Evolutionary conservation across 257 asterid genomes (phyloP), one percentile per base, ranked within the genome.

Genomic region (Lithospermum erythrorhizon): DNA sequence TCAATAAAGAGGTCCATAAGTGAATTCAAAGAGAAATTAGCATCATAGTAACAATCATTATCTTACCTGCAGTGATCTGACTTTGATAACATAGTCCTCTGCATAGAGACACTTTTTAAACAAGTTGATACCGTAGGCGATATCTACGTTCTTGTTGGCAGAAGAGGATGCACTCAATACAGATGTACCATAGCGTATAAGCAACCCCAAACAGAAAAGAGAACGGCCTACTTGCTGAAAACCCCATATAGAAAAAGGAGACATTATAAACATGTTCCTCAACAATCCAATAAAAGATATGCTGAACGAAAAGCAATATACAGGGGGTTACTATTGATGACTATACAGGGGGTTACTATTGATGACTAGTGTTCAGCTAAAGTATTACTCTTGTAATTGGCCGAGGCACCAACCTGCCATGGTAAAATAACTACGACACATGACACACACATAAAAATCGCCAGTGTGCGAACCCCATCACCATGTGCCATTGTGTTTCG

Each of bases 121-220:
- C 75, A 86, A 74, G 76, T 73, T 59, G 71, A 93, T 75, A 69
- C 94, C 86, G 77, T 74, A 80, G 24, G 72, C 68, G 37, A 83
- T 83, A 74, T 85, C 90, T 61, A 80, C 68, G 75, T 56, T 80
- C 65, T 80, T 86, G 67, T 75, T 62, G 82, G 70, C 71, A 68
- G 87, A 81, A 73, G 77, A 74, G 61, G 78, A 76, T 55, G 80
- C 75, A 73, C 69, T 66, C 75, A 83, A 66, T 70, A 85, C 69
- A 59, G 89, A 67, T 75, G 82, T 81, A 57, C 99, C 93, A 69
- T 93, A 89, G 56, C 97, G 97, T 67, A 93, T 83, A 77, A 93
- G 83, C 83, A 93, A 74, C 74, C 99, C 99, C 78, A 93, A 79
- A 77, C 99, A 93, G 78, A 93, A 93, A 70, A 89, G 97, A 68